phyloP scores from a whole-genome alignment of 495 filamentous ascomycete genomes.

The Xylaria nigripes region DNA sequence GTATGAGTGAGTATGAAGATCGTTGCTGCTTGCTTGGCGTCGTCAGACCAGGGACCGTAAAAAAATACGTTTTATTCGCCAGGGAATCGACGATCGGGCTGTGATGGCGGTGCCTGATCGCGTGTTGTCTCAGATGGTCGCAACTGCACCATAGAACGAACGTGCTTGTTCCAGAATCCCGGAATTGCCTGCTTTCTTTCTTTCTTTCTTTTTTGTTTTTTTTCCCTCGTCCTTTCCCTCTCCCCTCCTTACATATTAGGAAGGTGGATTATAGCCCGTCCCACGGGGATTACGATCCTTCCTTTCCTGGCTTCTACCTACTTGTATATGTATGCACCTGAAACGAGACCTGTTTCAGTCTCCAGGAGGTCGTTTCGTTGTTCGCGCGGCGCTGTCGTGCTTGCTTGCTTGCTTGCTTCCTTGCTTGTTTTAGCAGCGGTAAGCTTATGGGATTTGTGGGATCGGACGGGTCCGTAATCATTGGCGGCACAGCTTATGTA shows the following conservation, averaged over 20 bases:
- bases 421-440: too few species aligned
- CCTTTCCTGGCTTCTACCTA: background rate
- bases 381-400: too few species aligned
- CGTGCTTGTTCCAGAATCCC: slow-evolving; percentile 6
- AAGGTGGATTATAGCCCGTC: too few species aligned
- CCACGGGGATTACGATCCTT: background rate
- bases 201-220: background rate
- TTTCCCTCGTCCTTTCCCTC: background rate
- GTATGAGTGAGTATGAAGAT: too few species aligned
- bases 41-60: background rate
- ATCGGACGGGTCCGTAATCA: too few species aligned
- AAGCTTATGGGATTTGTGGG: too few species aligned
- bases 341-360: background rate
- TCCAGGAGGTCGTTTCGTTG: too few species aligned
- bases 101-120: background rate
- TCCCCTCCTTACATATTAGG: background rate
- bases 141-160: slow-evolving; percentile 1
- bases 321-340: too few species aligned
- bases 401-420: too few species aligned
- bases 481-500: too few species aligned
- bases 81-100: background rate
- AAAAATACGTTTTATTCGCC: background rate
- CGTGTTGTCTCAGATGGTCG: slow-evolving; percentile 7
- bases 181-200: background rate
- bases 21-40: background rate